phyloP scores from a whole-genome alignment of 2,329 filamentous ascomycete species.

The Penicillium digitatum region DNA sequence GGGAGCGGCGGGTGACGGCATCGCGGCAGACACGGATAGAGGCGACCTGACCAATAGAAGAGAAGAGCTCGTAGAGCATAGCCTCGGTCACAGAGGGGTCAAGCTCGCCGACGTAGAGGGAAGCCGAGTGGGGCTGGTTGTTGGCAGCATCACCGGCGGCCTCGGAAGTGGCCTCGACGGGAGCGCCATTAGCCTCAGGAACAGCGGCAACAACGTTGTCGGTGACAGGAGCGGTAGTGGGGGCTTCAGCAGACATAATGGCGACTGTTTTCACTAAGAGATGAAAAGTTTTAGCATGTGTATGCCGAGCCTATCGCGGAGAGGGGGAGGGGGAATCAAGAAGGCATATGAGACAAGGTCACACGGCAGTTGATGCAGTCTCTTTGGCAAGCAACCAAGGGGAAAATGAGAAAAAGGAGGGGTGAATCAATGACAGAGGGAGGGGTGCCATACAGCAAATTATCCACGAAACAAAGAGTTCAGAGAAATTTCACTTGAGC shows the following conservation, averaged over 20 bases:
- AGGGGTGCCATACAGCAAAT: constrained; percentile 10
- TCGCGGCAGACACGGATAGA: constrained; percentile 99
- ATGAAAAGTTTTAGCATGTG: constrained; percentile 14
- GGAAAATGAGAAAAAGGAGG: constrained; percentile 3
- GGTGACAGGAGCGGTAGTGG: constrained; percentile 66
- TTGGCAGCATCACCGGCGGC: constrained; percentile 53
- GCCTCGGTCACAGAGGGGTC: constrained; percentile 97
- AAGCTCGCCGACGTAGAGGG: constrained; percentile 97
- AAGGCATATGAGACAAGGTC: constrained; percentile 8
- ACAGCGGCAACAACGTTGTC: constrained; percentile 59
- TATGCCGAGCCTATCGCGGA: constrained; percentile 1
- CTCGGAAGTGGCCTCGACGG: constrained; percentile 58
- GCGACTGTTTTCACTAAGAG: constrained; percentile 59
- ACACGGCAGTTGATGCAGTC: constrained; percentile 15
- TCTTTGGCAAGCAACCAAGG: constrained; percentile 8
- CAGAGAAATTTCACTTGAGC: constrained; percentile 12
- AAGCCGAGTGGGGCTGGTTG: constrained; percentile 88
- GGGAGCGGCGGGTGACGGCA: constrained; percentile 94
- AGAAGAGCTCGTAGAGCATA: constrained; percentile 99
- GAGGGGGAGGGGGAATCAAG: constrained; percentile 10
- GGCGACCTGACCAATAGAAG: constrained; percentile 95
- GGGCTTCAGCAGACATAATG: constrained; percentile 77
- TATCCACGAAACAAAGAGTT: constrained; percentile 18
- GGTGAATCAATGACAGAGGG: constrained; percentile 9
- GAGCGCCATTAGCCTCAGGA: constrained; percentile 53